Percentiles rank a stretch among this genome's conserved stretches.
phyloP scores from a whole-genome alignment of 2,329 filamentous ascomycete species.

The Gaeumannomyces tritici region DNA sequence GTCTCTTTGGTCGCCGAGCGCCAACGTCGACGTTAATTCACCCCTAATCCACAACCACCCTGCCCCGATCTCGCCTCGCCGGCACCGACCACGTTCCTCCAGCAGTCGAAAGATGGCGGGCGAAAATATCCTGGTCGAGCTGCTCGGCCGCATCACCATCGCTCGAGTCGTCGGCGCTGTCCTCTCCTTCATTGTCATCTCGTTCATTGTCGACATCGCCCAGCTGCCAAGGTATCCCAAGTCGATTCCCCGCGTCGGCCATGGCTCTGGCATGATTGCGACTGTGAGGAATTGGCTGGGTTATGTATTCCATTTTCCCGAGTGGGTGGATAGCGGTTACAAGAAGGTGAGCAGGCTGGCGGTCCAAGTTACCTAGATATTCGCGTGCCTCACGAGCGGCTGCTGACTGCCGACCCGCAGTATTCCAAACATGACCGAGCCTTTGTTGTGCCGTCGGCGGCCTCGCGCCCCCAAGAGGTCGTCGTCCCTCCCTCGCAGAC shows the following conservation, averaged over 20 bases:
- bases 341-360: constrained; percentile 20
- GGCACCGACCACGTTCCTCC: neutral
- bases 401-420: constrained; percentile 12
- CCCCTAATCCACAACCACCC: no score
- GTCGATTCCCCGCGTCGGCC: constrained; percentile 29
- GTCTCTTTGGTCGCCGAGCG: neutral
- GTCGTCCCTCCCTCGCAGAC: constrained; percentile 33
- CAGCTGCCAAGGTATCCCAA: constrained; percentile 27
- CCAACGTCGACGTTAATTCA: neutral
- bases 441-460: constrained; percentile 30
- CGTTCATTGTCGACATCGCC: constrained; percentile 28
- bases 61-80: no score
- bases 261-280: constrained; percentile 24
- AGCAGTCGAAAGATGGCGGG: neutral
- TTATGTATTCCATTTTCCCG: constrained; percentile 25
- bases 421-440: constrained; percentile 29
- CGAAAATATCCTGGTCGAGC: constrained; percentile 13
- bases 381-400: neutral
- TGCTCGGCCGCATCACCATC: constrained; percentile 20
- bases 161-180: constrained; percentile 17
- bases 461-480: constrained; percentile 30
- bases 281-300: constrained; percentile 28
- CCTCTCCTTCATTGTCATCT: constrained; percentile 22
- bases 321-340: constrained; percentile 33
- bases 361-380: neutral